A percentile compares a stretch with the other conserved stretches of the same genome.
These are phyloP conservation scores for Hyaloperonospora brassicae DNA, from an alignment of 352 stramenopile genomes.

Conservation along the genomic window DNA sequence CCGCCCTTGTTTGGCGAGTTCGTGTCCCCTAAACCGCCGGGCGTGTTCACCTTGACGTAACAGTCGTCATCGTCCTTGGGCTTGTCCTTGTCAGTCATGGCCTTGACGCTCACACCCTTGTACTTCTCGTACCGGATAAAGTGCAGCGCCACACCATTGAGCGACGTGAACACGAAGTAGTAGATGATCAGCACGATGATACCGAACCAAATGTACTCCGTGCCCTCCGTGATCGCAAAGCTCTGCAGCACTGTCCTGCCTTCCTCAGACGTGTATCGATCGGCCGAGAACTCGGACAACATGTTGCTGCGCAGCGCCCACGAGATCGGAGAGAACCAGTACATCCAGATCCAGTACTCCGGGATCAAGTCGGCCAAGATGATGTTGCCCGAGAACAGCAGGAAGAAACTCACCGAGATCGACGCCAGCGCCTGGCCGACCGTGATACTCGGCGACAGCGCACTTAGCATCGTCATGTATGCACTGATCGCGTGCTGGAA, in stretches of 20 bases:
- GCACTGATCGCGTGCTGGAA: conserved; percentile 70
- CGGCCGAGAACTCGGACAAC: conserved; percentile 51
- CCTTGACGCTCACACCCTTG: conserved; percentile 32
- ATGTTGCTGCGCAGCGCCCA: conserved; percentile 54
- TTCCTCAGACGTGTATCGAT: conserved; percentile 25
- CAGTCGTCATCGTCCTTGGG: conserved; percentile 19
- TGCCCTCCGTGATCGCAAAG: conserved; percentile 37
- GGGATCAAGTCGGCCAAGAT: conserved; percentile 60
- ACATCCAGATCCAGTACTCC: conserved; percentile 74
- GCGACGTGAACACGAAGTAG: conserved; percentile 38
- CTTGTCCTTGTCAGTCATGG: conserved; percentile 27
- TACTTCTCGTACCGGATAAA: conserved; percentile 43
- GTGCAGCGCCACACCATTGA: conserved; percentile 39
- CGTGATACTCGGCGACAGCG: conserved; percentile 49
- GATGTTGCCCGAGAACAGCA: conserved; percentile 77
- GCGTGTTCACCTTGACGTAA: conserved; percentile 29
- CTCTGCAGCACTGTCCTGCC: conserved; percentile 21
- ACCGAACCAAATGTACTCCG: conserved; percentile 40
- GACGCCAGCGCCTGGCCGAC: conserved; percentile 39
- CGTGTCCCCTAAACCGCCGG: conserved; percentile 1
- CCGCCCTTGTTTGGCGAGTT: conserved; percentile 17
- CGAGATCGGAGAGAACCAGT: conserved; percentile 59
- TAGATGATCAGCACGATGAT: conserved; percentile 30
- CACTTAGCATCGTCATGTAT: conserved; percentile 58
- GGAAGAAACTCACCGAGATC: conserved; percentile 54